Conservation (phyloP, 495 filamentous ascomycete genomes). For the Trichoderma gamsii region DNA sequence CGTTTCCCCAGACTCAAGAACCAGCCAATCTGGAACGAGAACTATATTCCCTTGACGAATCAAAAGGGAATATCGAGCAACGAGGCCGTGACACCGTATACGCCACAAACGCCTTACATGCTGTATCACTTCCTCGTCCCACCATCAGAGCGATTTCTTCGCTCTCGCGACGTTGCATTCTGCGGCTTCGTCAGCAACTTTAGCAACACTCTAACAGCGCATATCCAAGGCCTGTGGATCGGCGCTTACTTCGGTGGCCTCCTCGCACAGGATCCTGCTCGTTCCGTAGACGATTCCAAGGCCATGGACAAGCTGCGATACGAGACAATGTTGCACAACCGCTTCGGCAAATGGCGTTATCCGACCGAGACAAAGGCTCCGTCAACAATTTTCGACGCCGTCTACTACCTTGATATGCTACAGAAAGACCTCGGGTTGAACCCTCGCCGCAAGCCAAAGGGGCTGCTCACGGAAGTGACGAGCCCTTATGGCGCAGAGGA, state of each 20-base stretch:
- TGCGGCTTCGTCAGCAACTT: conserved; percentile 25
- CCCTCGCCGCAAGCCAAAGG: conserved; percentile 34
- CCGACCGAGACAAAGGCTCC: conserved; percentile 61
- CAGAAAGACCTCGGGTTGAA: conserved; percentile 57
- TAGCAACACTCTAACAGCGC: conserved; percentile 41
- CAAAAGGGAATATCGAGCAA: conserved; percentile 26
- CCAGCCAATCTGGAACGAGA: conserved; percentile 39
- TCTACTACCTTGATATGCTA: conserved; percentile 74
- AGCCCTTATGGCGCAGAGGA: conserved; percentile 55
- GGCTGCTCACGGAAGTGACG: conserved; percentile 45
- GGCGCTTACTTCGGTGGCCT: conserved; percentile 46
- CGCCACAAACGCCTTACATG: conserved; percentile 35
- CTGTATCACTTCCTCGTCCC: conserved; percentile 70
- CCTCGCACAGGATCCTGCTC: neutral
- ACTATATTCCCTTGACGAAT: conserved; percentile 38
- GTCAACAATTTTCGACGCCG: conserved; percentile 68
- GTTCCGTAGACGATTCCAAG: conserved; percentile 20
- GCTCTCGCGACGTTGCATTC: conserved; percentile 48
- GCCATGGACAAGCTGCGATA: conserved; percentile 32
- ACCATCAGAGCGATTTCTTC: conserved; percentile 43
- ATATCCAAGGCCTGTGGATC: conserved; percentile 69
- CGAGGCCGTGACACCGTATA: conserved; percentile 31
- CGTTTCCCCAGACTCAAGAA: conserved; percentile 57
- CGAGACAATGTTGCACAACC: conserved; percentile 58
- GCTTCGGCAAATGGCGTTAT: conserved; percentile 65